A percentile compares a stretch with the other conserved stretches of the same genome.
These are phyloP conservation scores for Annulohypoxylon moriforme DNA, from an alignment of 495 filamentous ascomycete genomes.

Conservation along the genomic window DNA sequence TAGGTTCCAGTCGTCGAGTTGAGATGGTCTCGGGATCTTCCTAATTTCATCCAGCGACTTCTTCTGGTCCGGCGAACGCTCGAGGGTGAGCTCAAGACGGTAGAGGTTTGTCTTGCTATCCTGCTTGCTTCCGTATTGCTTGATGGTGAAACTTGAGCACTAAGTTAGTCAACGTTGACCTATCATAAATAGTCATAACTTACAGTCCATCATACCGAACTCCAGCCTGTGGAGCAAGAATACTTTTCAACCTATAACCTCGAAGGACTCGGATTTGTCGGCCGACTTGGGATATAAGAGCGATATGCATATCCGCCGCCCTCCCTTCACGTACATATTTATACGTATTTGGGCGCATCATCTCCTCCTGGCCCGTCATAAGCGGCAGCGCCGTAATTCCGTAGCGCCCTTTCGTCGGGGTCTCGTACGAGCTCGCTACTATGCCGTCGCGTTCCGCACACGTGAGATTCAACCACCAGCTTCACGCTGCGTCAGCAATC, in stretches of 20 bases:
- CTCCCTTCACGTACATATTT: slow-evolving; percentile 53
- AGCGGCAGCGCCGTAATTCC: slow-evolving; percentile 54
- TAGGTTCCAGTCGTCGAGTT: slow-evolving; percentile 60
- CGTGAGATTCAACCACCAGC: slow-evolving; percentile 63
- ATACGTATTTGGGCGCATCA: slow-evolving; percentile 37
- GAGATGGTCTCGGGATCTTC: slow-evolving; percentile 55
- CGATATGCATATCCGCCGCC: slow-evolving; percentile 50
- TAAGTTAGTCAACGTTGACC: not conserved
- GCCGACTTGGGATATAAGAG: slow-evolving; percentile 53
- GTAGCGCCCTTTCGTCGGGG: slow-evolving; percentile 52
- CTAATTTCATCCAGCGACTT: slow-evolving; percentile 45
- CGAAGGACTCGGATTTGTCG: slow-evolving; percentile 58
- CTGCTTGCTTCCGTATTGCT: slow-evolving; percentile 53
- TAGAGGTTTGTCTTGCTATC: slow-evolving; percentile 46
- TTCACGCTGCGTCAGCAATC: slow-evolving; percentile 38
- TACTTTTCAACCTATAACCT: slow-evolving; percentile 55
- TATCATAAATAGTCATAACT: slow-evolving; percentile 23
- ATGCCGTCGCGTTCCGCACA: slow-evolving; percentile 62
- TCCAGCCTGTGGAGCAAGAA: slow-evolving; percentile 58
- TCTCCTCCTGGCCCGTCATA: slow-evolving; percentile 57
- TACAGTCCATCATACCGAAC: slow-evolving; percentile 65
- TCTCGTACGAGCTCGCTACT: slow-evolving; percentile 50
- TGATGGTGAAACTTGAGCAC: slow-evolving; percentile 42
- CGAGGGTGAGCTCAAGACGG: slow-evolving; percentile 51
- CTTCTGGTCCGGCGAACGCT: slow-evolving; percentile 49